phyloP scores from a whole-genome alignment of 1,284 basidiomycete genomes.

The Coniophora puteana region DNA sequence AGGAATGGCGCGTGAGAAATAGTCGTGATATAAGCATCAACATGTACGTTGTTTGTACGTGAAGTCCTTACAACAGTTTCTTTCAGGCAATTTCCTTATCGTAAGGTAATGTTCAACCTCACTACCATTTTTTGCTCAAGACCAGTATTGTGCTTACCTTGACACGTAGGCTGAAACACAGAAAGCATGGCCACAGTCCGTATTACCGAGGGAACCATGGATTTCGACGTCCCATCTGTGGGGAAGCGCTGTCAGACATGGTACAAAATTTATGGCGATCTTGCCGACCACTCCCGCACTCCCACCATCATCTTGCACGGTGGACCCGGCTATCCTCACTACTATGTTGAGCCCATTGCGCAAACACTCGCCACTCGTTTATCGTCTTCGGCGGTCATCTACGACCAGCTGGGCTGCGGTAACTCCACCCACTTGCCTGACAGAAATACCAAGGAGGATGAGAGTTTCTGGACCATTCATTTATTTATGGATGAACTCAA shows the following conservation, averaged over 20 bases:
- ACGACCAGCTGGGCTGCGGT: conserved; percentile 47
- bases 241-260: conserved; percentile 38
- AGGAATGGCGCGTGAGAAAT: no score
- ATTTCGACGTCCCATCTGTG: conserved; percentile 21
- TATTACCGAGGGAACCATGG: conserved; percentile 22
- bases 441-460: conserved; percentile 30
- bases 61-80: no score
- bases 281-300: conserved; percentile 19
- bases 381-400: conserved; percentile 38
- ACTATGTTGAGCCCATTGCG: conserved; percentile 34
- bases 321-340: conserved; percentile 37
- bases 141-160: no score
- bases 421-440: conserved; percentile 43
- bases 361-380: conserved; percentile 29
- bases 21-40: no score
- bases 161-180: no score
- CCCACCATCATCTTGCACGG: conserved; percentile 45
- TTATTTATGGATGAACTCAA: conserved; percentile 46
- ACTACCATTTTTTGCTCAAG: no score
- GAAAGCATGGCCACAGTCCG: conserved; percentile 20
- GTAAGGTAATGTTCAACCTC: no score
- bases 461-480: conserved; percentile 41
- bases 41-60: no score
- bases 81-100: no score
- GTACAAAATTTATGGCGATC: conserved; percentile 41